Percentiles rank a stretch among this genome's conserved stretches.
phyloP scores from a whole-genome alignment of 768 basidiomycete genomes.

The Wakefieldia striispora region DNA sequence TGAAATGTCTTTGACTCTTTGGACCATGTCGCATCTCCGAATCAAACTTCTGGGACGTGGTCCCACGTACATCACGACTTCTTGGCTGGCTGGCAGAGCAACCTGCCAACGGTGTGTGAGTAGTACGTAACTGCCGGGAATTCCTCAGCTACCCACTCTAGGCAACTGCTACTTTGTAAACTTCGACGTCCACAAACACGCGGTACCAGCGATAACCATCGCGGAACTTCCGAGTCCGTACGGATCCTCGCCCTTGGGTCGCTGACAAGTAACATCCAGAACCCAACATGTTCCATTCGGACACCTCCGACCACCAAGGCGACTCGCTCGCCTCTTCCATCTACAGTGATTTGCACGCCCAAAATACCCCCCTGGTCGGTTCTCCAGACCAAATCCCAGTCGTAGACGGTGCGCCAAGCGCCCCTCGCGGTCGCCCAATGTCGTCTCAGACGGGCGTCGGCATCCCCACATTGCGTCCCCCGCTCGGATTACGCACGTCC shows the following conservation, averaged over 20 bases:
- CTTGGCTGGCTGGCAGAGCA: too few relatives aligned
- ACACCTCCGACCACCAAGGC: constrained; percentile 80
- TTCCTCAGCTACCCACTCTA: too few relatives aligned
- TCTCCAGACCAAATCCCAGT: constrained; percentile 25
- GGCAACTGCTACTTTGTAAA: neutral
- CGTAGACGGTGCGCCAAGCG: constrained; percentile 12
- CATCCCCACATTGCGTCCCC: neutral
- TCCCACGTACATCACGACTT: too few relatives aligned
- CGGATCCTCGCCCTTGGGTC: neutral
- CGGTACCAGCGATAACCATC: neutral
- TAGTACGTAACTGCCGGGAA: constrained; percentile 10
- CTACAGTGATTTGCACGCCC: constrained; percentile 7
- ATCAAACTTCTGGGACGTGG: too few relatives aligned
- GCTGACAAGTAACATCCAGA: neutral
- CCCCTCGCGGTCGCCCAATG: constrained; percentile 11
- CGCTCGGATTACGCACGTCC: constrained; percentile 7
- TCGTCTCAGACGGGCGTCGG: constrained; percentile 14
- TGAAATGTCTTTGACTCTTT: too few relatives aligned
- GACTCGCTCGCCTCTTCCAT: constrained; percentile 77
- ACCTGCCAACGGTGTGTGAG: too few relatives aligned
- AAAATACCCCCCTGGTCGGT: constrained; percentile 15
- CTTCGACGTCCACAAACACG: neutral
- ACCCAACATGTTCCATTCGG: constrained; percentile 31
- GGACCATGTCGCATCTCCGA: too few relatives aligned
- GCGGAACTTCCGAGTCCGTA: neutral